Evolutionary conservation across 108 stramenopile species (phyloP).

Genomic region (Ochromonas danica): DNA sequence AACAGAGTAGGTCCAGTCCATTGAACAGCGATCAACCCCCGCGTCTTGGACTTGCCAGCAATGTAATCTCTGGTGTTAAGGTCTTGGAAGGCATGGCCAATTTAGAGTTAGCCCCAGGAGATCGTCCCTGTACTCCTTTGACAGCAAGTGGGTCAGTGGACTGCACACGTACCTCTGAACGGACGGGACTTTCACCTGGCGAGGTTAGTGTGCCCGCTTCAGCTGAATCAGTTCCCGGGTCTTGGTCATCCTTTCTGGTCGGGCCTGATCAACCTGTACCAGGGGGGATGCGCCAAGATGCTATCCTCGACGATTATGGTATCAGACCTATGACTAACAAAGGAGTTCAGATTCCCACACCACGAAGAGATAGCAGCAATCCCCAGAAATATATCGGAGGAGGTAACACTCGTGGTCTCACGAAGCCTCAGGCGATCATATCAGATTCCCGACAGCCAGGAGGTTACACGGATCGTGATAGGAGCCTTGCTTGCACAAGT

Average conservation of each 20-base stretch:
- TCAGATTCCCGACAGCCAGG: constrained; percentile 13
- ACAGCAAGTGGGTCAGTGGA: constrained; percentile 13
- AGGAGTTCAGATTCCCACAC: constrained; percentile 14
- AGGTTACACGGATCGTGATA: constrained; percentile 15
- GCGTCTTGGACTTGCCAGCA: constrained; percentile 13
- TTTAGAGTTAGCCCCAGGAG: constrained; percentile 14
- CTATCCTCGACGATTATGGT: constrained; percentile 15
- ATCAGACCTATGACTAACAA: constrained; percentile 16
- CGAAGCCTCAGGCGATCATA: constrained; percentile 9
- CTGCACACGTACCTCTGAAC: constrained; percentile 13
- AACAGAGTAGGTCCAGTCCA: constrained; percentile 14
- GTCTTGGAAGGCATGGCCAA: constrained; percentile 13
- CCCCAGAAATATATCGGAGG: constrained; percentile 14
- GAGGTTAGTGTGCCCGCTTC: constrained; percentile 13
- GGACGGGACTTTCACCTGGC: constrained; percentile 12
- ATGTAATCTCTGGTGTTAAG: constrained; percentile 16
- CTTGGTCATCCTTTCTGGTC: constrained; percentile 14
- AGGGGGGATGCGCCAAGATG: constrained; percentile 12
- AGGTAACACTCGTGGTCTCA: constrained; percentile 14
- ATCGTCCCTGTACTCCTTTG: constrained; percentile 14
- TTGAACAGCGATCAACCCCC: constrained; percentile 13
- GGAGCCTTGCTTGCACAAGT: constrained; percentile 13
- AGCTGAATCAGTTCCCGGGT: constrained; percentile 5
- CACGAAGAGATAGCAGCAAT: constrained; percentile 15
- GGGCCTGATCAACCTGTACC: constrained; percentile 13